Conservation (phyloP, 495 filamentous ascomycete genomes). For the Oleoguttula mirabilis region DNA sequence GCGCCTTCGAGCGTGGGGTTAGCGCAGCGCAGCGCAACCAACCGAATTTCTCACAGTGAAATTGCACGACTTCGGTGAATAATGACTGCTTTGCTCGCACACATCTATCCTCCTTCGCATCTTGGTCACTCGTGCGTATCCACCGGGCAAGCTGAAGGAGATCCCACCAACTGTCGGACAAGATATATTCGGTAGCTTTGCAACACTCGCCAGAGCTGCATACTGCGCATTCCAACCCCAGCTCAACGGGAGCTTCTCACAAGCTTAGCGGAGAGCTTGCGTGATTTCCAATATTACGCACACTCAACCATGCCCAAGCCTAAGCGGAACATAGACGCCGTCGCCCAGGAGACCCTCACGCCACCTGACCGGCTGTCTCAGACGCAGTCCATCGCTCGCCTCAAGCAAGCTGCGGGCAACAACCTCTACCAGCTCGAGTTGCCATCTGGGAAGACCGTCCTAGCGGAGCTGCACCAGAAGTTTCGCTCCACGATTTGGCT, state of each 20-base stretch:
- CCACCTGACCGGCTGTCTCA: slow-evolving; percentile 56
- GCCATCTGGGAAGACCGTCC: slow-evolving; percentile 43
- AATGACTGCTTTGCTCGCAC: too few species aligned
- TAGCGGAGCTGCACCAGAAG: slow-evolving; percentile 66
- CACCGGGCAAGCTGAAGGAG: too few species aligned
- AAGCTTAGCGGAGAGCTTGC: not conserved
- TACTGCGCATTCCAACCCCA: too few species aligned
- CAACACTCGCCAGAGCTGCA: too few species aligned
- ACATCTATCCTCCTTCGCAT: too few species aligned
- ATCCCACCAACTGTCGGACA: too few species aligned
- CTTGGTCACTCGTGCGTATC: too few species aligned
- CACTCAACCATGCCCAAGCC: slow-evolving; percentile 40
- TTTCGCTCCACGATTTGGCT: slow-evolving; percentile 91
- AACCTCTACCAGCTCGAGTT: slow-evolving; percentile 67
- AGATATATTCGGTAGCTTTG: too few species aligned
- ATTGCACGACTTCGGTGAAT: too few species aligned
- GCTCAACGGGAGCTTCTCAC: not conserved
- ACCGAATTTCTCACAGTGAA: too few species aligned
- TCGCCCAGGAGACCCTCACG: slow-evolving; percentile 58
- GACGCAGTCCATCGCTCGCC: slow-evolving; percentile 57
- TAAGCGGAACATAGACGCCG: slow-evolving; percentile 60
- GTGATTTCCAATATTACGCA: not conserved
- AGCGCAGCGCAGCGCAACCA: too few species aligned
- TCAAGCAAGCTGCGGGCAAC: slow-evolving; percentile 75
- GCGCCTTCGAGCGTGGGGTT: too few species aligned